These are phyloP conservation scores for Tricholoma furcatifolium DNA, from an alignment of 768 basidiomycete genomes.

Conservation along the genomic window DNA sequence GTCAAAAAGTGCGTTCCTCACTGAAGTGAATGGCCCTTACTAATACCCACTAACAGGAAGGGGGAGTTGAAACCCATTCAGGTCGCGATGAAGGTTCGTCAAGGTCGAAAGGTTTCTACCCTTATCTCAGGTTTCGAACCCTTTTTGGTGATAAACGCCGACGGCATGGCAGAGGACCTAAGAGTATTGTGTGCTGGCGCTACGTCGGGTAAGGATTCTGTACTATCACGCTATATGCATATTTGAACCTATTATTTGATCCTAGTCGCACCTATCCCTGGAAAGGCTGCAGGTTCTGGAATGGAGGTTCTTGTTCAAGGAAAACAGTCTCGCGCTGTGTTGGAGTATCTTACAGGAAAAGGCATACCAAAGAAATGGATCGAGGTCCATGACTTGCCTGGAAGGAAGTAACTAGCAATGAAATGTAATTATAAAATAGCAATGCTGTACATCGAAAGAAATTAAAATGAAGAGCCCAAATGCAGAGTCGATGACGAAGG, in stretches of 20 bases:
- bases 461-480: too few species aligned
- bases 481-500: too few species aligned
- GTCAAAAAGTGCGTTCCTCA: constrained; percentile 56
- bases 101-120: constrained; percentile 76
- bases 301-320: constrained; percentile 85
- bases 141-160: constrained; percentile 61
- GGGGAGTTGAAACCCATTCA: constrained; percentile 71
- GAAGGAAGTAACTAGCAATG: constrained; percentile 40
- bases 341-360: constrained; percentile 61
- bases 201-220: constrained; percentile 60
- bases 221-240: background rate
- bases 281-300: constrained; percentile 48
- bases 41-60: constrained; percentile 51
- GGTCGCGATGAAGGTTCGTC: constrained; percentile 69
- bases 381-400: constrained; percentile 45
- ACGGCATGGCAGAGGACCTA: constrained; percentile 77
- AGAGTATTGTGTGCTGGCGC: constrained; percentile 75
- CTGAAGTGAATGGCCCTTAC: background rate
- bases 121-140: constrained; percentile 79
- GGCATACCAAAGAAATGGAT: constrained; percentile 88
- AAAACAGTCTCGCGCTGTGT: constrained; percentile 67
- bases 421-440: too few species aligned
- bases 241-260: background rate
- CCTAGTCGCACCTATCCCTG: constrained; percentile 60
- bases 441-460: background rate